A percentile compares a stretch with the other conserved stretches of the same genome.
These are phyloP conservation scores for Penicillium hordei DNA, from an alignment of 2,329 filamentous ascomycete genomes.

Conservation along the genomic window DNA sequence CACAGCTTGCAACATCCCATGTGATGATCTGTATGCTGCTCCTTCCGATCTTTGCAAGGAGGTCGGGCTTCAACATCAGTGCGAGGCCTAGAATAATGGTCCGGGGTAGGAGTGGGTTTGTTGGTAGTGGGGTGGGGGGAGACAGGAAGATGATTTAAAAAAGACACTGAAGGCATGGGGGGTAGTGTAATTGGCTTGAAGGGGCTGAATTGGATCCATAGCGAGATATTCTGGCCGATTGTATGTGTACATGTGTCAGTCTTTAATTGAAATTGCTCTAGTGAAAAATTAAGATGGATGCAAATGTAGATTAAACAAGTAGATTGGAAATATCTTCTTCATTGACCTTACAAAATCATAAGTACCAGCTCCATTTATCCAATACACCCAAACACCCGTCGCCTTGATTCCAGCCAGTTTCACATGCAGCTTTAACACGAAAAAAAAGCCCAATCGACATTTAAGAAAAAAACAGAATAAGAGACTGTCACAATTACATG, in stretches of 20 bases:
- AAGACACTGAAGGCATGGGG: not conserved
- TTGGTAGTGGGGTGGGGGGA: not conserved
- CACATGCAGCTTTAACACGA: conserved; percentile 24
- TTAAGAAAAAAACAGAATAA: conserved; percentile 4
- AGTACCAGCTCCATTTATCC: conserved; percentile 14
- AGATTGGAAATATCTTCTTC: conserved; percentile 19
- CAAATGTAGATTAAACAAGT: conserved; percentile 4
- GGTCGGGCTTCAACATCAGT: conserved; percentile 33
- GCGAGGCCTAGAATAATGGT: conserved; percentile 24
- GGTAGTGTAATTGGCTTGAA: not conserved
- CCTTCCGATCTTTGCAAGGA: conserved; percentile 37
- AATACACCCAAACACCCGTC: conserved; percentile 28
- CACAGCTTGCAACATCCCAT: conserved; percentile 39
- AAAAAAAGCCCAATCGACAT: conserved; percentile 14
- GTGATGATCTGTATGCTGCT: conserved; percentile 34
- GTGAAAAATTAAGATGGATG: not conserved
- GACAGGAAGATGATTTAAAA: not conserved
- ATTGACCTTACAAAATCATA: conserved; percentile 17
- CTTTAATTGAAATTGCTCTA: not conserved
- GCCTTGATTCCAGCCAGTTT: conserved; percentile 21
- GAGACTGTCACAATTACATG: conserved; percentile 25
- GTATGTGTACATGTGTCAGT: not conserved
- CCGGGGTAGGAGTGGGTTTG: not conserved
- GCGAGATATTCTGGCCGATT: not conserved
- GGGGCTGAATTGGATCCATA: not conserved